A percentile compares a stretch with the other conserved stretches of the same genome.
phyloP scores from a whole-genome alignment of 352 stramenopile genomes.

The Peronospora destructor region DNA sequence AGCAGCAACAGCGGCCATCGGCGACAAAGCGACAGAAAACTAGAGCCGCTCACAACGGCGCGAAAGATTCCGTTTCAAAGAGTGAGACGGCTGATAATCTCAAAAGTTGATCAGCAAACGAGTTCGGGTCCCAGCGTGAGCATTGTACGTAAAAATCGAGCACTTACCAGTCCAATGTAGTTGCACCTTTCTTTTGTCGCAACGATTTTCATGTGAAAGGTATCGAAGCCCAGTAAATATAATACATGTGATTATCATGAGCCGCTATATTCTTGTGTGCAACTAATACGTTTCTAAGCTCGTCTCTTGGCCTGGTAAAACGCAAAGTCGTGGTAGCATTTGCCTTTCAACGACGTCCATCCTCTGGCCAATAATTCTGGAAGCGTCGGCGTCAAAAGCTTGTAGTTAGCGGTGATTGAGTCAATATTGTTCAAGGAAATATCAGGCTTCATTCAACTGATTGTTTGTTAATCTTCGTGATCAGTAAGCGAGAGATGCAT shows the following conservation, averaged over 20 bases:
- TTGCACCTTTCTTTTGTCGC: not conserved
- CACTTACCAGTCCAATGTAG: not conserved
- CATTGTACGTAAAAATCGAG: not conserved
- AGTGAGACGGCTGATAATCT: not conserved
- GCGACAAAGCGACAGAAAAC: not conserved
- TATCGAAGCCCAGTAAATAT: not conserved
- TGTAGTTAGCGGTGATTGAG: too few relatives aligned
- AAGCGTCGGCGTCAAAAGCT: too few relatives aligned
- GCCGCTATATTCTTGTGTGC: not conserved
- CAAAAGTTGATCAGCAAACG: not conserved
- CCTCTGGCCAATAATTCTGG: slow-evolving; percentile 15
- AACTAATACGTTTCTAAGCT: slow-evolving; percentile 10
- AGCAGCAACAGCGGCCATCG: not conserved
- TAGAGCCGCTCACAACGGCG: slow-evolving; percentile 10
- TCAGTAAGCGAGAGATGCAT: too few relatives aligned
- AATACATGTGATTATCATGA: not conserved
- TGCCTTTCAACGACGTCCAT: slow-evolving; percentile 3
- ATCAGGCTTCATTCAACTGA: too few relatives aligned
- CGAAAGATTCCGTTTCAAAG: not conserved
- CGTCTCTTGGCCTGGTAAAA: slow-evolving; percentile 8
- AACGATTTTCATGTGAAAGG: not conserved
- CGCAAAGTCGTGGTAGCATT: slow-evolving; percentile 16
- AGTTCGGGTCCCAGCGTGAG: not conserved
- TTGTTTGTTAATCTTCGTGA: too few relatives aligned
- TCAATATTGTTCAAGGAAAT: too few relatives aligned